Evolutionary conservation across 495 filamentous ascomycete species (phyloP).

Genomic region (Penicillium bovifimosum): DNA sequence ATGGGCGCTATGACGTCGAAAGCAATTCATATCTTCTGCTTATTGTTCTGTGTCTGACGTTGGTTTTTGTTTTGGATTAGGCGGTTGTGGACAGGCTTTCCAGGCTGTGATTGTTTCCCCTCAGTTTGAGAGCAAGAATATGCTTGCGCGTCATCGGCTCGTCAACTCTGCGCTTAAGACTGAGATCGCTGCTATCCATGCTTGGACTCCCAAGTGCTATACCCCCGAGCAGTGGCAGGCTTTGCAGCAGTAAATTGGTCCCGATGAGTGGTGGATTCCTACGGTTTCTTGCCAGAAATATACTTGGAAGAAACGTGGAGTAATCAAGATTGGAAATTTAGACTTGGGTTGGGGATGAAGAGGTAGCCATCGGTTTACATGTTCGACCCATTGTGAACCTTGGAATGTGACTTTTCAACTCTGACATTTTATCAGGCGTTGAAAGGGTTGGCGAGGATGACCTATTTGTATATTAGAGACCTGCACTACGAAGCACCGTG

Average conservation of each 20-base stretch:
- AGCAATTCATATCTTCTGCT: not conserved
- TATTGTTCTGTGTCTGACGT: not conserved
- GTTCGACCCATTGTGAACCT: not conserved
- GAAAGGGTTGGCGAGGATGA: slow-evolving; percentile 6
- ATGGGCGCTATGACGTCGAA: slow-evolving; percentile 3
- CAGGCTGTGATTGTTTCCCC: slow-evolving; percentile 87
- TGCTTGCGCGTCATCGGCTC: slow-evolving; percentile 79
- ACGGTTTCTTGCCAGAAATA: not conserved
- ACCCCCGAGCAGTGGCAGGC: slow-evolving; percentile 91
- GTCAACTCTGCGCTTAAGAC: slow-evolving; percentile 82
- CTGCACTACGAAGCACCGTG: not conserved
- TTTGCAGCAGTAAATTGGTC: slow-evolving; percentile 43
- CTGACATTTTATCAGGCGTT: slow-evolving; percentile 9
- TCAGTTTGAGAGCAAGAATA: slow-evolving; percentile 78
- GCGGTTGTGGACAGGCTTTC: slow-evolving; percentile 94
- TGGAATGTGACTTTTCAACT: not conserved
- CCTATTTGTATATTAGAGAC: slow-evolving; percentile 8
- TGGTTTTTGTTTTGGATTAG: slow-evolving; percentile 33
- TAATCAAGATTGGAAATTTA: not conserved
- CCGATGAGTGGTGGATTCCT: not conserved
- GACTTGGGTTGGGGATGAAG: not conserved
- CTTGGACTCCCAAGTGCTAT: slow-evolving; percentile 97
- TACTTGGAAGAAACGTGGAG: not conserved
- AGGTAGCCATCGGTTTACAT: not conserved
- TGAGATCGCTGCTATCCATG: slow-evolving; percentile 94